phyloP scores from a whole-genome alignment of 2,329 filamentous ascomycete species.

The Scedosporium dehoogii region DNA sequence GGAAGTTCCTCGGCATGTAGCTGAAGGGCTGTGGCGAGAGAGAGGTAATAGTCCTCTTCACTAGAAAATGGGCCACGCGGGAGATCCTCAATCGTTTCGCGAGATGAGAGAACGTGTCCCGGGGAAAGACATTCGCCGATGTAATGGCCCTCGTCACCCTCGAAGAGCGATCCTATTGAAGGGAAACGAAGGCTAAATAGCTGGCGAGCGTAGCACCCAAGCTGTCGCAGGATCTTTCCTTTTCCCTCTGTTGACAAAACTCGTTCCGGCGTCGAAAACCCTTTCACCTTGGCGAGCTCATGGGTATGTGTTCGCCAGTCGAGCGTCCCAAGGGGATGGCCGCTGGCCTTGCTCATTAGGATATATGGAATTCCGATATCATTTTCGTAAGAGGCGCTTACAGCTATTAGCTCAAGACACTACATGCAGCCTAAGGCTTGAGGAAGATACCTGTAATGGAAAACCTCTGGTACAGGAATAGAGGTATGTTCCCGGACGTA shows the following conservation, averaged over 20 bases:
- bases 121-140: slow-evolving; percentile 12
- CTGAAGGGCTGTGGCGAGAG: slow-evolving; percentile 10
- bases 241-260: slow-evolving; percentile 11
- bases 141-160: slow-evolving; percentile 13
- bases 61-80: slow-evolving; percentile 10
- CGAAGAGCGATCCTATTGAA: slow-evolving; percentile 18
- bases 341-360: slow-evolving; percentile 21
- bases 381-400: slow-evolving; percentile 13
- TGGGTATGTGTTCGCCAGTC: slow-evolving; percentile 13
- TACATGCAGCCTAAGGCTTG: not conserved
- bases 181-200: slow-evolving; percentile 17
- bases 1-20: slow-evolving; percentile 12
- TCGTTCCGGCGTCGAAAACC: slow-evolving; percentile 6
- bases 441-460: slow-evolving; percentile 11
- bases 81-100: slow-evolving; percentile 9
- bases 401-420: slow-evolving; percentile 8
- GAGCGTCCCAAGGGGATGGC: slow-evolving; percentile 15
- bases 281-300: slow-evolving; percentile 6
- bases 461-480: slow-evolving; percentile 21
- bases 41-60: slow-evolving; percentile 10
- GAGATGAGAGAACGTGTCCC: slow-evolving; percentile 8
- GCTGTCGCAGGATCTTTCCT: slow-evolving; percentile 17
- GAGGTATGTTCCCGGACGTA: slow-evolving; percentile 19
- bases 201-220: slow-evolving; percentile 16
- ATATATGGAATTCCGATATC: slow-evolving; percentile 21